Evolutionary conservation across 2,329 filamentous ascomycete genomes (phyloP), one percentile per base, ranked within the genome.

Genomic region (Hypoxylon sp.): DNA sequence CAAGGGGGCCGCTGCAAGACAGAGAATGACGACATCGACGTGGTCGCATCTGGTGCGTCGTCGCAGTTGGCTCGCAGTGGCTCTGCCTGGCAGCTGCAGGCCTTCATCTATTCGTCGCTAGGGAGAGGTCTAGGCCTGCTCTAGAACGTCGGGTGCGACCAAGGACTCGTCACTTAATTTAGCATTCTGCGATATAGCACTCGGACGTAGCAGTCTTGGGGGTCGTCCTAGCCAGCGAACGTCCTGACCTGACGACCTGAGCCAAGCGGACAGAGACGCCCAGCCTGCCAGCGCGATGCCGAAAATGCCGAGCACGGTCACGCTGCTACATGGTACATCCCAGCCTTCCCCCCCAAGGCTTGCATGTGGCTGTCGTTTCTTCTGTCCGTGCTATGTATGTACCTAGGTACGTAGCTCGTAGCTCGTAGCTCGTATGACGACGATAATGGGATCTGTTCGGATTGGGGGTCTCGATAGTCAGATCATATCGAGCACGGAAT

Each of bases 21-120:
- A 58, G n/a, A n/a, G n/a, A 53, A 64, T 64, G 61, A 64, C 61
- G 61, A 64, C 61, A 64, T 64, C 56, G 58, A 43, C 53, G 23
- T 27, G 18, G 52, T 48, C 23, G 50, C 48, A 59, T 62, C 37
- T 26, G 42, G 42, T 40, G 49, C 56, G 48, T 48, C 45, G 46
- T 60, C 56, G 43, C 41, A 63, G 60, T 63, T 56, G 60, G 56
- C 27, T 62, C n/a, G n/a, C n/a, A n/a, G n/a, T n/a, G n/a, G n/a
- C n/a, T n/a, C n/a, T n/a, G 55, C 48, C 50, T 35, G 56, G 52
- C 50, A 60, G 53, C 53, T 55, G 60, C 50, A 60, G 33, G 3
- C 46, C 20, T 60, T 58, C 60, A 63, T 63, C 48, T 60, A 63
- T 57, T 60, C 31, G 60, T 27, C 31, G 31, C 48, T 58, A 58